Base-by-base conservation (phyloP, 176 grass and related monocot species). In the Oryza rufipogon region DNA sequence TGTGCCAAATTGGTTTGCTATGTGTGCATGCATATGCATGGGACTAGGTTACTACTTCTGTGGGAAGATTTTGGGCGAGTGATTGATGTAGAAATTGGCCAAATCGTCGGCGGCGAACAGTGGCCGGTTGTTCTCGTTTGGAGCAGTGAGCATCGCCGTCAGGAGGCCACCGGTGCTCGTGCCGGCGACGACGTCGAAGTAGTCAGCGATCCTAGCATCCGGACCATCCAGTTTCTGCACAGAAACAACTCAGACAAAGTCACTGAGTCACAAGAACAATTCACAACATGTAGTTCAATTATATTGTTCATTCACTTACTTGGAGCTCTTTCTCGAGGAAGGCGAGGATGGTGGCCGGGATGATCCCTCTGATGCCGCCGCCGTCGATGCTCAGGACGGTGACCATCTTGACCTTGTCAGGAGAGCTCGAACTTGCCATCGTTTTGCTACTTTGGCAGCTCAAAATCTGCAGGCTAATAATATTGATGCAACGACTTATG, bases 341-440 rank as follows among this genome's bases (percentile, higher is more conserved):
- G 2, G 73, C 76, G 1, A 93, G 77, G 76, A 93, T 83, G 49
- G 77, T 87, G 51, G 85, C 94, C 1, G 94, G 88, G 36, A 96
- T 96, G 83, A 96, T 93, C 14, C 94, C 94, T 36, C 94, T 85
- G 30, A 91, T 7, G 15, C 94, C 91, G 4, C 94, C 94, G 5
- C 94, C 94, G 8, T 96, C 94, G 22, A 96, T 91, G 86, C 94
- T 96, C 34, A 96, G 91, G 7, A 96, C 84, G 1, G 88, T 93
- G 52, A 91, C 7, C 15, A 95, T 52, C 61, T 89, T 76, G 11
- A 73, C 86, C 87, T 91, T 91, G 19, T 83, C 68, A 15, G 86
- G 60, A 66, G 88, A 33, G 36, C 4, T 63, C 17, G 9, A 39
- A 13, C 10, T 26, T 20, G 80, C 28, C 88, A 90, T 89, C 20